Evolutionary conservation across 805 yeast genomes (phyloP).

Genomic region (Priceomyces medius): DNA sequence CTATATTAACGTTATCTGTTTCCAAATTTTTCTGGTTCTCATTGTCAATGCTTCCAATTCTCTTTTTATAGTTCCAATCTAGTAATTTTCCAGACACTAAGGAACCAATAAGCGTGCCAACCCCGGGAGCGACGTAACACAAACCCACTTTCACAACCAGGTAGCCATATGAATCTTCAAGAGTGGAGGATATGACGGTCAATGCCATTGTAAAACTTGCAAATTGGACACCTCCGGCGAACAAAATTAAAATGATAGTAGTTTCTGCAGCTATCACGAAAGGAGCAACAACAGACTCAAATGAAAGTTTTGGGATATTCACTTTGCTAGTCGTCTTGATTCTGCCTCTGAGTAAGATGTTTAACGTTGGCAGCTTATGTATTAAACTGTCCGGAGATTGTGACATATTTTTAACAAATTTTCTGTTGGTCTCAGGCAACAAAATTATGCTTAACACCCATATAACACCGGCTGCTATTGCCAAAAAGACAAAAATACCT

Average conservation of each 20-base stretch:
- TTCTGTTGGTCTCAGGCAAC: constrained; percentile 73
- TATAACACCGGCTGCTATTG: constrained; percentile 55
- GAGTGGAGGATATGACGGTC: constrained; percentile 59
- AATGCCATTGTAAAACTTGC: constrained; percentile 68
- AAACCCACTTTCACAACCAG: constrained; percentile 60
- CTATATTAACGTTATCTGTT: not conserved
- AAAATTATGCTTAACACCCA: constrained; percentile 23
- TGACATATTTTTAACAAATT: constrained; percentile 71
- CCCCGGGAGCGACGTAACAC: constrained; percentile 75
- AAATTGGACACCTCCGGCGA: constrained; percentile 62
- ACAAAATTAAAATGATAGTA: constrained; percentile 19
- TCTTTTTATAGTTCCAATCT: constrained; percentile 48
- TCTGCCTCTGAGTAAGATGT: not conserved
- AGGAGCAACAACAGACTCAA: constrained; percentile 26
- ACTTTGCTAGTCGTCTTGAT: not conserved
- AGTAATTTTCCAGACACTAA: constrained; percentile 55
- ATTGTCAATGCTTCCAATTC: too few species aligned
- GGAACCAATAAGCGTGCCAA: constrained; percentile 63
- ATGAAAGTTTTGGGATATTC: not conserved
- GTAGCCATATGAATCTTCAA: constrained; percentile 50
- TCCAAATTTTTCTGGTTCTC: constrained; percentile 22
- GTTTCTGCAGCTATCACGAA: constrained; percentile 34
- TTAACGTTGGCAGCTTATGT: constrained; percentile 40
- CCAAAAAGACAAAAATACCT: constrained; percentile 68
- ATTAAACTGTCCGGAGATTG: constrained; percentile 42